phyloP scores from a whole-genome alignment of 1,139 yeast species.

The Hanseniaspora gamundiae region DNA sequence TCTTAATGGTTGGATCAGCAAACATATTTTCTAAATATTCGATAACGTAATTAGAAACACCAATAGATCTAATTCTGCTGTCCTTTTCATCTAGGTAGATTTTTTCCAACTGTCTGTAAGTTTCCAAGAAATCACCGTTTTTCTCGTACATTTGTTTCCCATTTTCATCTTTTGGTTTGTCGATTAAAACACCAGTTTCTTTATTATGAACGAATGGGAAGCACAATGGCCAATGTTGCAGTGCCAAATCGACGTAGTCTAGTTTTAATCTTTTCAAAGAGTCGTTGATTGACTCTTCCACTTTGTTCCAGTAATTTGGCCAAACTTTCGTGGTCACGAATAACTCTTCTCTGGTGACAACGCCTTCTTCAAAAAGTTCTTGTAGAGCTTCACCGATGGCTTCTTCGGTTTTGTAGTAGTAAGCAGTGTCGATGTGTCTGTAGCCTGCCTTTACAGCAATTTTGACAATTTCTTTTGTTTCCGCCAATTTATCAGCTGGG shows the following conservation, averaged over 20 bases:
- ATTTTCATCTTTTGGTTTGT: conserved; percentile 17
- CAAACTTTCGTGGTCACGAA: conserved; percentile 54
- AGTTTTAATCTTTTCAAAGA: conserved; percentile 34
- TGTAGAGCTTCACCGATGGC: conserved; percentile 39
- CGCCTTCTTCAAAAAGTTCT: conserved; percentile 36
- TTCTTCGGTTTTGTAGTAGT: conserved; percentile 39
- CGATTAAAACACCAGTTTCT: conserved; percentile 6
- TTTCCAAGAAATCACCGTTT: conserved; percentile 34
- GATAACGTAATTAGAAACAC: conserved; percentile 47
- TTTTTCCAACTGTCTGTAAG: conserved; percentile 38
- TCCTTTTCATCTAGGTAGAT: conserved; percentile 29
- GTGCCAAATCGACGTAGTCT: conserved; percentile 45
- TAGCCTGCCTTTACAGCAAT: conserved; percentile 39
- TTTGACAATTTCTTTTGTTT: conserved; percentile 30
- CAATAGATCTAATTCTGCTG: conserved; percentile 37
- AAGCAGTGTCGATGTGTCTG: conserved; percentile 46
- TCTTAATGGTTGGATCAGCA: conserved; percentile 27
- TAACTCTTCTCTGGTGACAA: conserved; percentile 41
- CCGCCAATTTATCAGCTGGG: conserved; percentile 25
- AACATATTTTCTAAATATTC: conserved; percentile 35
- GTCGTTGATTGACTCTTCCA: conserved; percentile 26
- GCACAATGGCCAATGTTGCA: conserved; percentile 57
- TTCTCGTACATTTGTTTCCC: conserved; percentile 35
- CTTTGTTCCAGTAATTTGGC: conserved; percentile 33
- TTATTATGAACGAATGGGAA: conserved; percentile 32